Evolutionary conservation across 1,284 basidiomycete genomes (phyloP), one percentile per base, ranked within the genome.

Genomic region (Cryptococcus sp.): DNA sequence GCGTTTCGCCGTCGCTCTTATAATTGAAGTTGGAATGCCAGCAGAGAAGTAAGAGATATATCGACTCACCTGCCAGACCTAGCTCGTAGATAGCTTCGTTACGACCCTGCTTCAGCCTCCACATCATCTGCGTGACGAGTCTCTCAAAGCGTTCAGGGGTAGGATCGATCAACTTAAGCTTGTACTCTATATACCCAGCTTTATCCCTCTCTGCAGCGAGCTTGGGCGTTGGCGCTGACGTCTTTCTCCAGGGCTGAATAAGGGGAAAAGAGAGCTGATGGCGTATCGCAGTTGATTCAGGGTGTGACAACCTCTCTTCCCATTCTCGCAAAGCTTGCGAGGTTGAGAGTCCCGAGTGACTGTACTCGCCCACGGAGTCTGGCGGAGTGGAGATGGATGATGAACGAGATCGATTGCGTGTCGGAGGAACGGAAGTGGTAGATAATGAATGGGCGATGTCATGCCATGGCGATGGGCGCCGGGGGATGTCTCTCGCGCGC

Each of bases 81-180:
- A 96, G 85, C 74, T 95, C 93, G 68, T 96, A 96, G 73, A 92
- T 90, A 0, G 93, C 92, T 71, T 91, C 88, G 5, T 93, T 93
- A 4, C 89, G 87, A 16, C 93, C 93, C 76, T 95, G 90, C 50
- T 93, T 86, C 4, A 96, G 83, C 3, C 93, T 84, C 93, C 93
- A 96, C 76, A 94, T 93, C 77, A 95, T 86, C 79, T 96, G 93
- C 1, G 93, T 95, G 55, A 93, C 89, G 17, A 96, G 86, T 41
- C 75, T 67, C 54, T 79, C 78, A 58, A 81, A 80, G 13, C 80
- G 72, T 49, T 80, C 78, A 5, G 74, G 67, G 2, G 68, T 70
- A 37, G 77, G 75, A 44, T 77, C 70, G 50, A 76, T 73, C 23
- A 79, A 63, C 48, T 78, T 78, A 40, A 78, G 65, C 66, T 80